Evolutionary conservation across 345 rosid genomes (phyloP).

Genomic region (Iberis pinnata): DNA sequence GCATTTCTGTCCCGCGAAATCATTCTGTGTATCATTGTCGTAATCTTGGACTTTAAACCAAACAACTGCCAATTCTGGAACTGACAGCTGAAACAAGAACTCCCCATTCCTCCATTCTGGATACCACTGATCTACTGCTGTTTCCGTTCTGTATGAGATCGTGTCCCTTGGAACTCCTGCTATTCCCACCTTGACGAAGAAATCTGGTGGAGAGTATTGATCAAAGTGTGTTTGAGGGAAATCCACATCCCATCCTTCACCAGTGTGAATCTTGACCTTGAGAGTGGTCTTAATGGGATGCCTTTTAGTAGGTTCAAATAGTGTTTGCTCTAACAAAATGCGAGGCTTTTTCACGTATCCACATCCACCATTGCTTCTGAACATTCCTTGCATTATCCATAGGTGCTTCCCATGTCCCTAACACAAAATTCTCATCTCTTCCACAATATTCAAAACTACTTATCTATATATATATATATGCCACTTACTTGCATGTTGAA

Average conservation of each 20-base stretch:
- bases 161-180: conserved; percentile 67
- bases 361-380: conserved; percentile 68
- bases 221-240: conserved; percentile 64
- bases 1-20: conserved; percentile 83
- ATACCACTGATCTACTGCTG: conserved; percentile 59
- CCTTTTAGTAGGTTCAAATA: conserved; percentile 44
- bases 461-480: not conserved
- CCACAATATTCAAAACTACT: too few species aligned
- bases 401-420: conserved; percentile 74
- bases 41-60: conserved; percentile 61
- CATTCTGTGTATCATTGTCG: conserved; percentile 64
- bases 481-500: conserved; percentile 65
- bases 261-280: conserved; percentile 63
- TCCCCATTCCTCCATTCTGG: conserved; percentile 65
- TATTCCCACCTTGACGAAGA: conserved; percentile 49
- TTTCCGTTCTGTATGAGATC: conserved; percentile 51
- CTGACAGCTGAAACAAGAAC: conserved; percentile 60
- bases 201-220: conserved; percentile 19
- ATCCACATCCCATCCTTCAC: conserved; percentile 80
- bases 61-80: conserved; percentile 73
- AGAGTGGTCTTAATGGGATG: conserved; percentile 40
- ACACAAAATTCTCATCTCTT: not conserved
- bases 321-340: conserved; percentile 38
- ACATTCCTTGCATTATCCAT: conserved; percentile 86
- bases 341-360: conserved; percentile 79